Base-by-base conservation (phyloP, 768 basidiomycete species). In the Hygrophorus pudorinus region DNA sequence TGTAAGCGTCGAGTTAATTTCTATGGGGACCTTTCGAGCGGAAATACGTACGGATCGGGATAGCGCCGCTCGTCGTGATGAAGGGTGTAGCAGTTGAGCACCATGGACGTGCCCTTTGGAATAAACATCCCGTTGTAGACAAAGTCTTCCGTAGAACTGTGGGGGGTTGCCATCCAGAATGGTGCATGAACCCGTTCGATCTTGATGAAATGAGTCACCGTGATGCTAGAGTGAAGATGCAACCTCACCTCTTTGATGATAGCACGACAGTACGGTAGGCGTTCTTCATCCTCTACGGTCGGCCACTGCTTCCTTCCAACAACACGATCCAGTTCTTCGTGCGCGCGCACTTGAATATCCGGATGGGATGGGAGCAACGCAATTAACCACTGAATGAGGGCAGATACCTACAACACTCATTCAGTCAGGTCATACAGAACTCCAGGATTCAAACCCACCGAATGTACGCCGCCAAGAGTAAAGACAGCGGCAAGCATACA, bases 191-290 rank as follows among this genome's bases (percentile, higher is more conserved):
- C 56, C 0, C 47, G 48, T 18, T 31, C 12, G 17, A 47, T 27
- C 31, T 33, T 42, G n/a, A 13, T 13, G 8, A 42, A 28, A 8
- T 41, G 11, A 8, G 10, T 7, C 14, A 21, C 14, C 3, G 24
- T 27, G 12, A n/a, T 16, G 30, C 7, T 24, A 24, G 24, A 24
- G 24, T 24, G 7, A 24, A 7, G 7, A 24, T 24, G 24, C 7
- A 24, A 3, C 24, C 32, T 32, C 27, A 56, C 52, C 41, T 64
- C 62, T 21, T 53, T 56, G 38, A 56, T 37, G 17, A 64, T 41
- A 4, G 55, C 55, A 2, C 53, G 50, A 17, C 56, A 42, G 31
- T 59, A 64, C 5, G 62, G 62, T 4, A 62, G 42, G 21, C 35
- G 27, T 10, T 40, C 29, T 13, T 46, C 42, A 20, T 60, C 59